Evolutionary conservation across 2,329 filamentous ascomycete genomes (phyloP), one percentile per base, ranked within the genome.

Genomic region (Dactylellina cionopaga): DNA sequence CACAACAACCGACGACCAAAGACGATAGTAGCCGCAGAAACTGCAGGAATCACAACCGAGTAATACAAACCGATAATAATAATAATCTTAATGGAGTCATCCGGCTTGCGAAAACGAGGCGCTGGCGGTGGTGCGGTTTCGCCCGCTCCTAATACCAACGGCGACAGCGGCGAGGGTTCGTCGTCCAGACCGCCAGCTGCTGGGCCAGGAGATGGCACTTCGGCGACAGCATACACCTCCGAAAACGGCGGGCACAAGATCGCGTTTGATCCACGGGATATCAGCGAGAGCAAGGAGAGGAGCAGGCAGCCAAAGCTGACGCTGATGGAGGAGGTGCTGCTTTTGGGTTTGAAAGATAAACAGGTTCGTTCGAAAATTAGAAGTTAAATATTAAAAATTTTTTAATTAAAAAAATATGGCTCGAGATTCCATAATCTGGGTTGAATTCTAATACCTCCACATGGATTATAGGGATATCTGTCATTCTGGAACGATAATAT

Each of bases 401-500:
- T n/a, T n/a, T n/a, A n/a, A n/a, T n/a, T n/a, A 13, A 35, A 35
- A 35, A 35, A 37, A 25, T 17, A 35, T 15, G 31, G 10, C 27
- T 10, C 17, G 6, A 29, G 13, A 5, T 15, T 22, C 13, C 19
- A 33, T 39, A 5, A 1, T 39, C 25, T 11, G n/a, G n/a, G n/a
- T 37, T 41, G 17, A 33, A 44, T 62, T 37, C 43, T 52, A 47
- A 47, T 24, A 9, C 5, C 19, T 19, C 22, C 10, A 33, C 22
- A 17, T 37, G 15, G 49, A 29, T 15, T 63, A 52, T 80, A 96
- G 92, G 95, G 95, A 76, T 98, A 99, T 80, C 88, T 99, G 75
- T 98, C 94, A 27, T 99, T 99, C 83, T 99, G 95, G 95, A 99
- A 99, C 83, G 95, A 99, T 83, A 99, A 99, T 83, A 99, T 99